Base-by-base conservation (phyloP, 2,329 filamentous ascomycete genomes). In the Erysiphe neolycopersici region DNA sequence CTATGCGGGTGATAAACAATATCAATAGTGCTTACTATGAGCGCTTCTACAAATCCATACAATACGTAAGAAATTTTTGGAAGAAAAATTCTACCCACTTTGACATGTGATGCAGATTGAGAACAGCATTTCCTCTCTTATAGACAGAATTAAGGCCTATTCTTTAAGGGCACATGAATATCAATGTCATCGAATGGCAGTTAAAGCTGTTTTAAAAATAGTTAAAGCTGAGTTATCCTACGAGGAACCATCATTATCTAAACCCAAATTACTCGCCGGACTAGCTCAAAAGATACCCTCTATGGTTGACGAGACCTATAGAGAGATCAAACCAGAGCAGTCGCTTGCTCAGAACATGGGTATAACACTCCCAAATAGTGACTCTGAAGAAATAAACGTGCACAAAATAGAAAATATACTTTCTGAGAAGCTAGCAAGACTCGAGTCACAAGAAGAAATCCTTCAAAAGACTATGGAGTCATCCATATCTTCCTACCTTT, bases 381-480 rank as follows among this genome's bases (percentile, higher is more conserved):
- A 48, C 11, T 44, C 49, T 2, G 47, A 53, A 54, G 38, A 44
- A 10, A 45, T 45, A 22, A 53, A 52, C 4, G 49, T 49, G 5
- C 42, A 47, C 12, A 47, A 48, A 8, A 47, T 64, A 1, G 53
- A 58, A 0, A 44, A 47, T n/a, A 44, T 48, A 10, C 45, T 58
- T 10, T 42, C 42, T 18, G 64, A 67, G 8, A 60, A 66, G 14
- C 51, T 51, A 4, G 48, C 45, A 3, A 69, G 69, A 50, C 55
- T 61, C 0, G 56, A 58, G 12, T 64, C 62, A 16, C 61, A 71
- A 5, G 58, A 60, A 1, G 56, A 52, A 4, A 63, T 60, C 47
- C 58, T 64, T 0, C 69, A 73, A 48, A 61, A 63, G 13, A 61
- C 62, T 0, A 66, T 69, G n/a, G 70, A 73, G 51, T 50, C 48